Percentiles rank a stretch among this genome's conserved stretches.
These are phyloP conservation scores for Cicer judaicum DNA, from an alignment of 306 rosid species.

Conservation along the genomic window DNA sequence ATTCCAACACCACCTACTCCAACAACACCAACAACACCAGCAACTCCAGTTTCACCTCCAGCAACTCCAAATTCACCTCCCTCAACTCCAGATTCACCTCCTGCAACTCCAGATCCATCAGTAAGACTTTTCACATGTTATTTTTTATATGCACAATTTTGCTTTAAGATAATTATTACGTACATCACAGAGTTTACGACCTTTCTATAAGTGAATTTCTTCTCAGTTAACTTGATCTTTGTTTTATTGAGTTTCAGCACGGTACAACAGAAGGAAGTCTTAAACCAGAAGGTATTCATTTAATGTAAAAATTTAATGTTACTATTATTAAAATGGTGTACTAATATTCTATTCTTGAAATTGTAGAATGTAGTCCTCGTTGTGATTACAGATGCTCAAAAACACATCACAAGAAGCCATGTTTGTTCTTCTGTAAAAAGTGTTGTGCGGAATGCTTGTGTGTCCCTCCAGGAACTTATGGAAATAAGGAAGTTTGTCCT, in stretches of 20 bases:
- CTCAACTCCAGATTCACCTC: not conserved
- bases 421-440: constrained; percentile 69
- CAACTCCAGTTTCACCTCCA: not conserved
- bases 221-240: constrained; percentile 18
- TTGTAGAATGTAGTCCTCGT: constrained; percentile 63
- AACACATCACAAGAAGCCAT: constrained; percentile 69
- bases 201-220: too few species aligned
- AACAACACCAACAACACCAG: not conserved
- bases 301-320: not conserved
- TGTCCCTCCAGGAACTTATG: constrained; percentile 78
- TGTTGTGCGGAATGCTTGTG: constrained; percentile 72
- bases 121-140: constrained; percentile 40
- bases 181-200: not conserved
- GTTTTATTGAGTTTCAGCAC: constrained; percentile 44
- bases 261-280: constrained; percentile 82
- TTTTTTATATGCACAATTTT: not conserved
- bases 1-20: not conserved
- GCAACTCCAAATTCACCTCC: not conserved
- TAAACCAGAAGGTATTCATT: constrained; percentile 61
- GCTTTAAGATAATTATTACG: not conserved
- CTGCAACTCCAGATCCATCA: not conserved
- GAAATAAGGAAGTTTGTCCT: constrained; percentile 73
- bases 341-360: constrained; percentile 2
- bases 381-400: constrained; percentile 65
- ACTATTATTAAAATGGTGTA: not conserved